These are phyloP conservation scores for apple (Malus domestica) DNA, from an alignment of 306 rosid species.

Conservation along the genomic window ASM211411v1 NC_041794.1:29260001-29260500, in stretches of 20 bases:
- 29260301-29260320: too few species aligned
- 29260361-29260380: neutral
- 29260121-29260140: neutral
- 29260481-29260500: constrained; percentile 17
- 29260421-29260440: neutral
- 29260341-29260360: neutral
- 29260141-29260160: too few species aligned
- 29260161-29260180: too few species aligned
- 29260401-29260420: neutral
- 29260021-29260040: neutral
- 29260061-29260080: neutral
- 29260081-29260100: too few species aligned
- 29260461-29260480: constrained; percentile 18
- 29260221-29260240: neutral
- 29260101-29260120: neutral
- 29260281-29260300: too few species aligned
- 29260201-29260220: too few species aligned
- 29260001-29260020: too few species aligned
- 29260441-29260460: neutral
- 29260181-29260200: neutral
- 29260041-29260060: neutral
- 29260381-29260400: neutral
- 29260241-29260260: too few species aligned
- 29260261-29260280: too few species aligned
- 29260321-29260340: too few species aligned